phyloP scores from a whole-genome alignment of 768 basidiomycete species.

The Termitomyces sp. region DNA sequence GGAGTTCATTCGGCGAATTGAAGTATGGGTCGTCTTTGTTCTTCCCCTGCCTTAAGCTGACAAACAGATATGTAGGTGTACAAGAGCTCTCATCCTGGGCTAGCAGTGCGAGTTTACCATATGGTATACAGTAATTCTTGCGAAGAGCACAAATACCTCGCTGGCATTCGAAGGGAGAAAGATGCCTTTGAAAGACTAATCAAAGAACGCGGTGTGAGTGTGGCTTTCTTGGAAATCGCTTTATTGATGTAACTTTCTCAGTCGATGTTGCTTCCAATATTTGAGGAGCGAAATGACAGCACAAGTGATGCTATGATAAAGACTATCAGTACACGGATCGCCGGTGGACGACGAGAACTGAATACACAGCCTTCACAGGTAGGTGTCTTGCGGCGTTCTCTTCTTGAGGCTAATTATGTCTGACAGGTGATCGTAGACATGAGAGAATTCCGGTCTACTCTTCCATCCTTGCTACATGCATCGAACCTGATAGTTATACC shows the following conservation, averaged over 20 bases:
- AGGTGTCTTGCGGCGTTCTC: constrained; percentile 6
- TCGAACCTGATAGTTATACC: constrained; percentile 79
- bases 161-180: constrained; percentile 85
- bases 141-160: constrained; percentile 95
- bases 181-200: constrained; percentile 91
- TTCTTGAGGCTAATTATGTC: background rate
- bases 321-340: constrained; percentile 80
- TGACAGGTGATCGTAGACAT: constrained; percentile 90
- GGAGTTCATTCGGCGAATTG: constrained; percentile 87
- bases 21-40: constrained; percentile 44
- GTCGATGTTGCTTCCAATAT: constrained; percentile 87
- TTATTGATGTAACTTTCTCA: constrained; percentile 23
- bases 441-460: constrained; percentile 90
- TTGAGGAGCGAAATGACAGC: constrained; percentile 50
- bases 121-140: constrained; percentile 91
- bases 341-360: constrained; percentile 74
- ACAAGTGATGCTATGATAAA: constrained; percentile 61
- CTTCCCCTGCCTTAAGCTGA: background rate
- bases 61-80: constrained; percentile 55
- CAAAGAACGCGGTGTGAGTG: constrained; percentile 81
- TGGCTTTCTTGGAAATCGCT: background rate
- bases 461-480: constrained; percentile 88
- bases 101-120: constrained; percentile 88
- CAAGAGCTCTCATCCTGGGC: constrained; percentile 74
- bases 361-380: constrained; percentile 64